These are phyloP conservation scores for Nannizzia gypsea DNA, from an alignment of 2,329 filamentous ascomycete species.

Conservation along the genomic window DNA sequence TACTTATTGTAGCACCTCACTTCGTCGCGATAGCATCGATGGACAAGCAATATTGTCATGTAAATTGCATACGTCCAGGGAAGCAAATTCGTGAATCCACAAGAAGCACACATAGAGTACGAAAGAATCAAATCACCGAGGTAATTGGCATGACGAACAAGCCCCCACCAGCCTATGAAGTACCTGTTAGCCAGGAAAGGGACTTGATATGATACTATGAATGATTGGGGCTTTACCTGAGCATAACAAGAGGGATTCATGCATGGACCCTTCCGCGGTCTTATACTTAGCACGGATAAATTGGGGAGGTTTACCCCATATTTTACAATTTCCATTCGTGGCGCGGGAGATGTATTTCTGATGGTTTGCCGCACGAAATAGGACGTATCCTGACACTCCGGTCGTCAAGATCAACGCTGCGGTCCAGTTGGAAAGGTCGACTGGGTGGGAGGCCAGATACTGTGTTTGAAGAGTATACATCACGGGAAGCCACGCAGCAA, in stretches of 20 bases:
- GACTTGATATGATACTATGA: background rate
- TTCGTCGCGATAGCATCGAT: slow-evolving; percentile 38
- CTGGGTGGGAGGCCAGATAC: slow-evolving; percentile 35
- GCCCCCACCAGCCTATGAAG: slow-evolving; percentile 31
- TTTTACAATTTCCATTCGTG: slow-evolving; percentile 29
- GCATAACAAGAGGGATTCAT: slow-evolving; percentile 31
- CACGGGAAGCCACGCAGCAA: slow-evolving; percentile 35
- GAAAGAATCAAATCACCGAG: slow-evolving; percentile 31
- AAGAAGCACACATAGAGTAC: slow-evolving; percentile 34
- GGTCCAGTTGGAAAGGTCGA: slow-evolving; percentile 19
- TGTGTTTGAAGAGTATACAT: slow-evolving; percentile 41
- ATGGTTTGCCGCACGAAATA: slow-evolving; percentile 38
- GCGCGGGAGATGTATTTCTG: slow-evolving; percentile 36
- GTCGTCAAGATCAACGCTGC: slow-evolving; percentile 21
- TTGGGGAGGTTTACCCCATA: slow-evolving; percentile 35
- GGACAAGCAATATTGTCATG: slow-evolving; percentile 35
- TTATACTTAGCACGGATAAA: slow-evolving; percentile 31
- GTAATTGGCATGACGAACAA: slow-evolving; percentile 33
- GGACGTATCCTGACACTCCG: slow-evolving; percentile 30
- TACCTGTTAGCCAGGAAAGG: background rate
- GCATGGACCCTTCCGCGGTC: slow-evolving; percentile 33
- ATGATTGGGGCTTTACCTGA: slow-evolving; percentile 16
- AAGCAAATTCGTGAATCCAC: slow-evolving; percentile 28
- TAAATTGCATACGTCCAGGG: slow-evolving; percentile 39
- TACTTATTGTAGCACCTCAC: slow-evolving; percentile 37